phyloP scores from a whole-genome alignment of 164 flowering plant species.

The Buxus sempervirens region DNA sequence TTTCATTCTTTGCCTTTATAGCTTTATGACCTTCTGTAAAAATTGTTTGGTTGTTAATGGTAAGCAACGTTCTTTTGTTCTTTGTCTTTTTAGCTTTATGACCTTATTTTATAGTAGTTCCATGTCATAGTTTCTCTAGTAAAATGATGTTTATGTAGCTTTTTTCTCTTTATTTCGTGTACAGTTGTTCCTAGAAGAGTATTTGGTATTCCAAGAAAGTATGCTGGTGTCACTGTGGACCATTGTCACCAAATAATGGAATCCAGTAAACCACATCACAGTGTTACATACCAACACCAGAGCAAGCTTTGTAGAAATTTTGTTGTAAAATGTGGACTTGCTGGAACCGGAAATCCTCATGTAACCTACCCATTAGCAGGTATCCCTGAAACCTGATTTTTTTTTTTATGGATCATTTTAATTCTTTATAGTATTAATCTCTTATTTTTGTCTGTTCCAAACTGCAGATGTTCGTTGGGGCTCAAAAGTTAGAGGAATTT shows the following conservation, averaged over 20 bases:
- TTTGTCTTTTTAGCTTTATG: too few relatives aligned
- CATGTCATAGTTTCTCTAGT: neutral
- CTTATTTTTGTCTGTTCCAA: slow-evolving; percentile 2
- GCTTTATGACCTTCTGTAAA: neutral
- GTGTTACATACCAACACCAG: slow-evolving; percentile 11
- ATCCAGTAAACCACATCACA: slow-evolving; percentile 8
- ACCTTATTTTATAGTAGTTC: neutral
- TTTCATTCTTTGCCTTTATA: neutral
- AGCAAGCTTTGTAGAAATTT: slow-evolving; percentile 21
- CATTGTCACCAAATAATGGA: slow-evolving; percentile 10
- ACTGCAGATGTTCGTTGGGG: slow-evolving; percentile 47
- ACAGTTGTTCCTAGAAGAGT: slow-evolving; percentile 19
- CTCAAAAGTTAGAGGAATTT: slow-evolving; percentile 63
- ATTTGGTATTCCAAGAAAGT: slow-evolving; percentile 16
- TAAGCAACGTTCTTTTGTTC: slow-evolving; percentile 1
- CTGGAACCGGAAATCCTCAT: slow-evolving; percentile 43
- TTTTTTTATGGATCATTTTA: neutral
- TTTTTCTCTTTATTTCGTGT: slow-evolving; percentile 1
- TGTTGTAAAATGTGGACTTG: slow-evolving; percentile 48
- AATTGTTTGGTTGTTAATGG: slow-evolving; percentile 11
- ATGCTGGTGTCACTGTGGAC: neutral
- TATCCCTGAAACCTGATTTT: slow-evolving; percentile 13
- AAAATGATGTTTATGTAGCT: neutral
- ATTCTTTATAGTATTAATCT: neutral
- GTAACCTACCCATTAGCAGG: slow-evolving; percentile 48